These are phyloP conservation scores for Cyclotella cryptica DNA, from an alignment of 108 stramenopile species.

Conservation along the genomic window DNA sequence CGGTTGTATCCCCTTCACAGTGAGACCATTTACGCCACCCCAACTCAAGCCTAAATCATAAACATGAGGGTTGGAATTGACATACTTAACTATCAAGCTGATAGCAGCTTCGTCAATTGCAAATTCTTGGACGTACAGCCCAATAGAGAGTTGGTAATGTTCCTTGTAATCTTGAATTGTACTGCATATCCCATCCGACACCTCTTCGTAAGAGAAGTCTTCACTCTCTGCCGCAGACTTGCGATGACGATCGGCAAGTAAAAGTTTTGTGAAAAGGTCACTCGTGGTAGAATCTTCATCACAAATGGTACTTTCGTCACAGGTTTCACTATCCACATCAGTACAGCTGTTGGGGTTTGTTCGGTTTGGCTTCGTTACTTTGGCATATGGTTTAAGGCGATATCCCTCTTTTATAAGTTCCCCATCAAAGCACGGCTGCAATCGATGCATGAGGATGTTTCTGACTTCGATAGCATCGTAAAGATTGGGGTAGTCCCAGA, in stretches of 20 bases:
- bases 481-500: conserved; percentile 70
- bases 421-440: conserved; percentile 66
- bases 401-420: conserved; percentile 62
- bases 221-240: conserved; percentile 23
- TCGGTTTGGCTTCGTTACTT: conserved; percentile 13
- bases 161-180: conserved; percentile 81
- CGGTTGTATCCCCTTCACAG: conserved; percentile 80
- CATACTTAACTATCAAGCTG: conserved; percentile 66
- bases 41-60: conserved; percentile 83
- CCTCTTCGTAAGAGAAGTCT: conserved; percentile 46
- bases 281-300: conserved; percentile 43
- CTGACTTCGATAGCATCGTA: conserved; percentile 40
- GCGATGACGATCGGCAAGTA: conserved; percentile 34
- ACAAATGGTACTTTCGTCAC: conserved; percentile 47
- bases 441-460: conserved; percentile 51
- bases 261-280: conserved; percentile 45
- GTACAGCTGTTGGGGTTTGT: conserved; percentile 15
- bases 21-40: conserved; percentile 89
- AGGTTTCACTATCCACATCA: conserved; percentile 41
- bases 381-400: conserved; percentile 66
- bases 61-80: conserved; percentile 69
- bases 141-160: conserved; percentile 71
- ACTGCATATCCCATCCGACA: conserved; percentile 33
- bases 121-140: conserved; percentile 88
- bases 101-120: conserved; percentile 83